Evolutionary conservation across 345 rosid genomes (phyloP).

Genomic region (Brassica napus): Da-Ae NC_063448.1:39069501-39070000

Average conservation of each 20-base stretch:
- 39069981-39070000: constrained; percentile 93
- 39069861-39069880: background rate
- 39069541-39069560: constrained; percentile 84
- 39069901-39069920: constrained; percentile 99
- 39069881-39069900: constrained; percentile 64
- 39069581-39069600: constrained; percentile 82
- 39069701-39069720: too few relatives aligned
- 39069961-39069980: constrained; percentile 97
- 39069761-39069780: too few relatives aligned
- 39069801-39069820: too few relatives aligned
- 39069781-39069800: too few relatives aligned
- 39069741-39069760: too few relatives aligned
- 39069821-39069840: too few relatives aligned
- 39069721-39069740: too few relatives aligned
- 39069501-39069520: constrained; percentile 45
- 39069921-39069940: constrained; percentile 96
- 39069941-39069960: constrained; percentile 95
- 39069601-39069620: constrained; percentile 85
- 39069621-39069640: constrained; percentile 77
- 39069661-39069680: constrained; percentile 51
- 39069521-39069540: constrained; percentile 50
- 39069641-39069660: constrained; percentile 78
- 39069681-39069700: constrained; percentile 18
- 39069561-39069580: constrained; percentile 80
- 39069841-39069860: background rate